phyloP scores from a whole-genome alignment of 2,329 filamentous ascomycete species.

The Phyllosticta citribraziliensis region DNA sequence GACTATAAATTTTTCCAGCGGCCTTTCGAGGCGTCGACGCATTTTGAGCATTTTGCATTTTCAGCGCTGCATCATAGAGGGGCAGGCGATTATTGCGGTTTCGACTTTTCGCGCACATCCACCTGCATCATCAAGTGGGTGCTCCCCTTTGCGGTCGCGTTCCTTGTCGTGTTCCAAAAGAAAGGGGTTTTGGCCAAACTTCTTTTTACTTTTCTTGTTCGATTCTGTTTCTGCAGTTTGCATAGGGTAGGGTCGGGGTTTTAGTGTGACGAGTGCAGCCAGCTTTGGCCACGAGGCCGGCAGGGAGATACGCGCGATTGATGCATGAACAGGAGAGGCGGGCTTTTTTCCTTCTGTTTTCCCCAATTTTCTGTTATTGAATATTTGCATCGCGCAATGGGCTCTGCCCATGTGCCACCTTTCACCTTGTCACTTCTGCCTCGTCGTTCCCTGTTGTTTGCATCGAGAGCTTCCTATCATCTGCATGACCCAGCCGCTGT shows the following conservation, averaged over 20 bases:
- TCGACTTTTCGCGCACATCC: not conserved
- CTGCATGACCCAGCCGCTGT: not conserved
- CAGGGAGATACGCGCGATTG: not conserved
- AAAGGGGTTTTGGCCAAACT: not conserved
- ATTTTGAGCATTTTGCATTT: constrained; percentile 4
- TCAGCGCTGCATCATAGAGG: constrained; percentile 10
- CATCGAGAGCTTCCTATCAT: not conserved
- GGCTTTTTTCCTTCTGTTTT: not conserved
- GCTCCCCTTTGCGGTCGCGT: not conserved
- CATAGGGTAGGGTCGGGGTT: not conserved
- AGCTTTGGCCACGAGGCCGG: not conserved
- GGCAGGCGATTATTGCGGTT: not conserved
- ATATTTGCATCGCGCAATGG: not conserved
- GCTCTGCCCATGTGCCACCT: not conserved
- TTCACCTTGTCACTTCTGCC: not conserved
- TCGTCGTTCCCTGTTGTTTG: not conserved
- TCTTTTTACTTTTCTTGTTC: not conserved
- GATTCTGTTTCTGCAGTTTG: not conserved
- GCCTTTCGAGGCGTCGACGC: not conserved
- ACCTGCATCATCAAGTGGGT: not conserved
- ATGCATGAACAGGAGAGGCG: not conserved
- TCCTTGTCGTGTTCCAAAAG: not conserved
- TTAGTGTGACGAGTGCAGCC: not conserved
- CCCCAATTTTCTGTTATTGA: not conserved
- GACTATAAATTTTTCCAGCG: not conserved